These are phyloP conservation scores for Castanospermum australe DNA, from an alignment of 306 rosid species.

Conservation along the genomic window DNA sequence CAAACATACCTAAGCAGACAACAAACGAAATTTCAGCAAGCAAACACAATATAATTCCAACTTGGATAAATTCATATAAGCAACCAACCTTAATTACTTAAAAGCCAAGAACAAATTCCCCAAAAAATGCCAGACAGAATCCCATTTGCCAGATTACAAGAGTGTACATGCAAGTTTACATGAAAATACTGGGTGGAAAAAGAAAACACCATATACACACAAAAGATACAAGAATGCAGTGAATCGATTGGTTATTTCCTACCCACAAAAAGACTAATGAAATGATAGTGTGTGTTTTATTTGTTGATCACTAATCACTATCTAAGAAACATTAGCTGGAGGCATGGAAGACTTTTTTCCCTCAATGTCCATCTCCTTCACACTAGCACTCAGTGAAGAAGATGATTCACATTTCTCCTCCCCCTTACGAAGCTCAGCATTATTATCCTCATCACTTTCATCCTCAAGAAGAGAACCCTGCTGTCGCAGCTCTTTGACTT, in stretches of 20 bases:
- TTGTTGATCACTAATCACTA: slow-evolving; percentile 20
- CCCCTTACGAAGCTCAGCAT: slow-evolving; percentile 20
- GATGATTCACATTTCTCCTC: slow-evolving; percentile 44
- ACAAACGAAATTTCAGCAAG: neutral
- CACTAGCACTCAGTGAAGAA: slow-evolving; percentile 55
- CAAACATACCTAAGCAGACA: neutral
- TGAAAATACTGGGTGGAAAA: neutral
- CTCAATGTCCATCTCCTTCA: slow-evolving; percentile 62
- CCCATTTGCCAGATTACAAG: slow-evolving; percentile 4
- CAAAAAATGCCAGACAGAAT: neutral
- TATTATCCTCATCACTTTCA: slow-evolving; percentile 56
- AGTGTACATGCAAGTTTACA: slow-evolving; percentile 7
- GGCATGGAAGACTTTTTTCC: slow-evolving; percentile 38
- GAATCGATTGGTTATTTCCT: slow-evolving; percentile 11
- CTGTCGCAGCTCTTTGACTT: slow-evolving; percentile 68
- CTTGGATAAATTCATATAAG: neutral
- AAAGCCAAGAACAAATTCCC: neutral
- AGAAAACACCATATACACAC: slow-evolving; percentile 23
- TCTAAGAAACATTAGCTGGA: slow-evolving; percentile 57
- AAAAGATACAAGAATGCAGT: slow-evolving; percentile 24
- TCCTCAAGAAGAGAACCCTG: slow-evolving; percentile 57
- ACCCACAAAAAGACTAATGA: neutral
- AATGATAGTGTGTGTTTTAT: slow-evolving; percentile 23
- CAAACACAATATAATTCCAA: neutral
- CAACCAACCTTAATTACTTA: neutral